Evolutionary conservation across 1,139 yeast genomes (phyloP).

Genomic region (Zygotorulaspora mrakii): DNA sequence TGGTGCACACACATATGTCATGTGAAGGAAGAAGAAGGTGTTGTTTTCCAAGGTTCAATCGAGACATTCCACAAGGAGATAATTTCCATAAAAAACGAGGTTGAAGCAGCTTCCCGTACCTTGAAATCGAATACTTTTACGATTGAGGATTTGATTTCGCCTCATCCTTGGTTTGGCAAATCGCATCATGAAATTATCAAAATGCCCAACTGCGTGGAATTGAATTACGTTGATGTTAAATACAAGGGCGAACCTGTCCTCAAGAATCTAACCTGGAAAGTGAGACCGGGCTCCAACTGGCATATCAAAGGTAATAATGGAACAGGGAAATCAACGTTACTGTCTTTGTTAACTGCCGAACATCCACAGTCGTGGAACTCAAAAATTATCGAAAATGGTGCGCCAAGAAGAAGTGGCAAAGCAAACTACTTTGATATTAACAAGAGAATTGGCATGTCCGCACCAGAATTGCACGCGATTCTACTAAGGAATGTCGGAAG

Average conservation of each 20-base stretch:
- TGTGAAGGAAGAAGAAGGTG: conserved; percentile 50
- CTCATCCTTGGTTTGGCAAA: conserved; percentile 25
- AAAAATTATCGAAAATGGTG: conserved; percentile 60
- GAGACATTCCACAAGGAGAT: conserved; percentile 37
- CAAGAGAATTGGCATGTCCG: conserved; percentile 73
- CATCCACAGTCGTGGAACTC: conserved; percentile 96
- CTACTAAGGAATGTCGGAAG: conserved; percentile 49
- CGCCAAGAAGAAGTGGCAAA: conserved; percentile 69
- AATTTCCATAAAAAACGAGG: conserved; percentile 28
- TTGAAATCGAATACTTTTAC: conserved; percentile 18
- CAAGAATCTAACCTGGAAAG: conserved; percentile 59
- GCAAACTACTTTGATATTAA: conserved; percentile 77
- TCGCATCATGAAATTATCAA: conserved; percentile 22
- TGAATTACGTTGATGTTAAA: conserved; percentile 59
- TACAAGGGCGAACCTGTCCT: conserved; percentile 64
- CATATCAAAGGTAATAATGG: conserved; percentile 89
- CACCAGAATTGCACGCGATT: conserved; percentile 88
- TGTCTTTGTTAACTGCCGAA: conserved; percentile 83
- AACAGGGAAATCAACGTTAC: conserved; percentile 83
- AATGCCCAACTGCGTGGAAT: conserved; percentile 48
- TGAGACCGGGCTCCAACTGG: conserved; percentile 75
- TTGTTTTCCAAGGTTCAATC: conserved; percentile 48
- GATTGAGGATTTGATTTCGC: conserved; percentile 24
- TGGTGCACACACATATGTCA: conserved; percentile 76
- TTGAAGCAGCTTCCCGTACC: conserved; percentile 24